phyloP scores from a whole-genome alignment of 176 grass and related monocot genomes.

The Avena sativa region DNA sequence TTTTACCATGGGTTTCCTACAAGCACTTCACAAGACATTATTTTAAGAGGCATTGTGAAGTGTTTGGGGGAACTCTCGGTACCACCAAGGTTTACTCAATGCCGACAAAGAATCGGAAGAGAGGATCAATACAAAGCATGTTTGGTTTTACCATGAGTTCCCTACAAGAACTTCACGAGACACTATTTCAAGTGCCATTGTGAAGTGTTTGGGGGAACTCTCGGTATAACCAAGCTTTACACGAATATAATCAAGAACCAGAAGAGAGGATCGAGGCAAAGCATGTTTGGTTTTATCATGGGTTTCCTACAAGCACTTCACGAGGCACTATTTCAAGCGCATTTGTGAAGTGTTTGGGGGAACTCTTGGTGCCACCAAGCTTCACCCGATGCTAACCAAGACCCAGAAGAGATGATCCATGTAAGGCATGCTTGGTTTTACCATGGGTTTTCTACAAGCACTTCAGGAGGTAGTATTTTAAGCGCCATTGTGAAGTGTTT shows the following conservation, averaged over 20 bases:
- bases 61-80: constrained; percentile 55
- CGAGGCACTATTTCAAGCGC: not conserved
- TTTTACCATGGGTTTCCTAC: constrained; percentile 51
- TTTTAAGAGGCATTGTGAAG: constrained; percentile 32
- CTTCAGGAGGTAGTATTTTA: not conserved
- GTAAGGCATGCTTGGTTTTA: too few species aligned
- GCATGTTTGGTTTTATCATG: too few species aligned
- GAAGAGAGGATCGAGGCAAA: too few species aligned
- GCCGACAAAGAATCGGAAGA: not conserved
- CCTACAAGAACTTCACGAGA: constrained; percentile 48
- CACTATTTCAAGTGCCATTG: not conserved
- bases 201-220: constrained; percentile 78
- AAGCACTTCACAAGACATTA: constrained; percentile 41
- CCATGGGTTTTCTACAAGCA: not conserved
- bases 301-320: too few species aligned
- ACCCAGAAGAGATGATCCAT: not conserved
- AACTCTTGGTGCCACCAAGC: not conserved
- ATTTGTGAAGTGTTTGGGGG: not conserved
- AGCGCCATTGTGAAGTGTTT: constrained; percentile 57
- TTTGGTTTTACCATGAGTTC: constrained; percentile 32
- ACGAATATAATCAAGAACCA: too few species aligned
- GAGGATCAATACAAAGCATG: not conserved
- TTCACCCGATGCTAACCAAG: not conserved
- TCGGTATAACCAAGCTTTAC: not conserved
- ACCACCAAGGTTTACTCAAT: not conserved